Evolutionary conservation across 2,329 filamentous ascomycete genomes (phyloP).

Genomic region (Oidium heveae): DNA sequence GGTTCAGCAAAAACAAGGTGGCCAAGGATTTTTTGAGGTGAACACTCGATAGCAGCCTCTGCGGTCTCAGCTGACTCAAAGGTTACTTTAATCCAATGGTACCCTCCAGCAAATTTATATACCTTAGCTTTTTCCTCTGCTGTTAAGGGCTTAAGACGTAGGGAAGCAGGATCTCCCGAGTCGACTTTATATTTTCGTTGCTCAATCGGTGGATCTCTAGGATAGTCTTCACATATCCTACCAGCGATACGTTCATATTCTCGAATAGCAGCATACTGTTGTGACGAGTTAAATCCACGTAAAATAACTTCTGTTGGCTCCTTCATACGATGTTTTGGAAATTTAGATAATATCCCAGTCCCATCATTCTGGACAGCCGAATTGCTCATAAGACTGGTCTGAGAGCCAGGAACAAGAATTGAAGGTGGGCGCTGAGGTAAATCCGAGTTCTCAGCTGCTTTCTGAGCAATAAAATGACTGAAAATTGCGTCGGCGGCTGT

Average conservation of each 20-base stretch:
- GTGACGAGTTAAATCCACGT: slow-evolving; percentile 45
- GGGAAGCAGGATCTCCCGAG: slow-evolving; percentile 45
- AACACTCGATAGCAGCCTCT: slow-evolving; percentile 41
- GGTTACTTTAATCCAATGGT: slow-evolving; percentile 79
- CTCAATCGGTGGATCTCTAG: slow-evolving; percentile 52
- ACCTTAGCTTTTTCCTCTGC: slow-evolving; percentile 53
- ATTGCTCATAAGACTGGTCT: slow-evolving; percentile 14
- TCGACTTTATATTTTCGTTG: slow-evolving; percentile 48
- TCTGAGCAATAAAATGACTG: slow-evolving; percentile 28
- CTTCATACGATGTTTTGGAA: slow-evolving; percentile 22
- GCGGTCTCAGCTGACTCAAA: slow-evolving; percentile 52
- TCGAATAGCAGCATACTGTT: slow-evolving; percentile 68
- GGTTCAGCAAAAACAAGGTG: slow-evolving; percentile 45
- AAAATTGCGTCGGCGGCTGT: slow-evolving; percentile 37
- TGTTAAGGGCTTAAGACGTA: slow-evolving; percentile 38
- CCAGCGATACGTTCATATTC: slow-evolving; percentile 76
- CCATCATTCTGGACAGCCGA: slow-evolving; percentile 12
- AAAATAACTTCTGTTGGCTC: slow-evolving; percentile 59
- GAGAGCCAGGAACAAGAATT: slow-evolving; percentile 12
- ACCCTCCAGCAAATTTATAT: slow-evolving; percentile 56
- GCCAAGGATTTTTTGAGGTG: slow-evolving; percentile 46
- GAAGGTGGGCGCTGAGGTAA: slow-evolving; percentile 14
- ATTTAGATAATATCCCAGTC: slow-evolving; percentile 5
- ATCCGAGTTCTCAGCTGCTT: slow-evolving; percentile 7
- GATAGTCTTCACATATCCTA: slow-evolving; percentile 77